Evolutionary conservation across 805 yeast genomes (phyloP), one percentile per base, ranked within the genome.

Genomic region (Lachancea nothofagi): DNA sequence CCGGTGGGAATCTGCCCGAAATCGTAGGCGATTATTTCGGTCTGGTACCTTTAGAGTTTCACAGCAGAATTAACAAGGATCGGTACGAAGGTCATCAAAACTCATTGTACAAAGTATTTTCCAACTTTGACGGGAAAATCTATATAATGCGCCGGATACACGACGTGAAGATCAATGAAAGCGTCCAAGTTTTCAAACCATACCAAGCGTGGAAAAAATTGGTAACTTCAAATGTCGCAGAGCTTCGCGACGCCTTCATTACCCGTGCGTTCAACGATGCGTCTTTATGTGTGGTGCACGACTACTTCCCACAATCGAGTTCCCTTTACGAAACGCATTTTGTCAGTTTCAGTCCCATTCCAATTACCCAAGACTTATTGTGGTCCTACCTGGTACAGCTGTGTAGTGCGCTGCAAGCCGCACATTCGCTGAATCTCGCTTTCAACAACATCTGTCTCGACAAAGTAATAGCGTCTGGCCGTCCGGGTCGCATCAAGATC

Each of bases 11-110:
- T 20, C 56, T 89, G 53, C 88, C 97, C 0, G 83, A 80, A 26
- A 74, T 76, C 49, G 84, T 93, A n/a, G 81, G 80, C 39, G 77
- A 72, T 18, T 90, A 88, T 63, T 95, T 86, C 62, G 80, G 93
- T 15, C 69, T 90, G 42, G 88, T 81, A 22, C 96, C 96, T 2
- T 69, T 90, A 29, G 96, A 87, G 58, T 44, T 61, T 43, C 49
- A 57, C 42, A 57, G 48, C 29, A 53, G 57, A 33, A 74, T 67
- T 45, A 50, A 51, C 19, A 51, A 36, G 38, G 48, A 33, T 36
- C 48, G 44, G 36, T 65, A 29, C 77, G 75, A 65, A 78, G 60
- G 82, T 1, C 71, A 74, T 42, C 67, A 74, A 3, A 75, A 80
- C 33, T 70, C 82, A 27, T 64, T 82, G 10, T 90, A 82, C 66